Conservation (phyloP, 441 rosid genomes). For the Eruca vesicaria region DNA sequence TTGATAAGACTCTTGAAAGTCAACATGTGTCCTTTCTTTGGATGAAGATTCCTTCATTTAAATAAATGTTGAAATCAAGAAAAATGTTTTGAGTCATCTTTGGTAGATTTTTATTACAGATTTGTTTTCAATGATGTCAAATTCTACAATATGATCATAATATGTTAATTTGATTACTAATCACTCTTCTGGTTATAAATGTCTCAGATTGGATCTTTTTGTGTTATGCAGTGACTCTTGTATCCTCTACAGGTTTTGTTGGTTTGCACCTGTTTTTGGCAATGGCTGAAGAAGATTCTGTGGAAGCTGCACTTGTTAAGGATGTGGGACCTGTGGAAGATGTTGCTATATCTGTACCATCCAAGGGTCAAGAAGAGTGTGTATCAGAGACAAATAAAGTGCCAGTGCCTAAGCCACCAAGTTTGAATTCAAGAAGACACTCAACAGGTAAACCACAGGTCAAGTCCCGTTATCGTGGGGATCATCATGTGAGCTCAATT, state of each 20-base stretch:
- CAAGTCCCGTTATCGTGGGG: slow-evolving; percentile 46
- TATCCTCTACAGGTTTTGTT: neutral
- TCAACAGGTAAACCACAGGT: slow-evolving; percentile 40
- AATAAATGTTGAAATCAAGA: neutral
- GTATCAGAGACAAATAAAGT: neutral
- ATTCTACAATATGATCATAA: slow-evolving; percentile 9
- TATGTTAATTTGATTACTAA: neutral
- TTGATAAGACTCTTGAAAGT: slow-evolving; percentile 10
- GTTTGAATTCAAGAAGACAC: slow-evolving; percentile 37
- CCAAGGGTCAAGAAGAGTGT: slow-evolving; percentile 16
- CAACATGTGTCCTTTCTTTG: slow-evolving; percentile 14
- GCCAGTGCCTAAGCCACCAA: slow-evolving; percentile 14
- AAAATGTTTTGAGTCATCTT: neutral
- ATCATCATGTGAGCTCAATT: slow-evolving; percentile 42
- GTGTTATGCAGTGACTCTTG: neutral
- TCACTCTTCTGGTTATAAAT: neutral
- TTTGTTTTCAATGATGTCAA: too few relatives aligned
- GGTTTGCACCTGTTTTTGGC: neutral
- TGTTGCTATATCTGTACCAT: slow-evolving; percentile 11
- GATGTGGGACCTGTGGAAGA: slow-evolving; percentile 14
- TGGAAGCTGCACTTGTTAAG: neutral
- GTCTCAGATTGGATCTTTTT: neutral
- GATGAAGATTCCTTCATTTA: neutral
- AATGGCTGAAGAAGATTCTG: slow-evolving; percentile 29
- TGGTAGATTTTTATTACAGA: neutral